Conservation (phyloP, 352 stramenopile genomes). For the Peronospora belbahrii region DNA sequence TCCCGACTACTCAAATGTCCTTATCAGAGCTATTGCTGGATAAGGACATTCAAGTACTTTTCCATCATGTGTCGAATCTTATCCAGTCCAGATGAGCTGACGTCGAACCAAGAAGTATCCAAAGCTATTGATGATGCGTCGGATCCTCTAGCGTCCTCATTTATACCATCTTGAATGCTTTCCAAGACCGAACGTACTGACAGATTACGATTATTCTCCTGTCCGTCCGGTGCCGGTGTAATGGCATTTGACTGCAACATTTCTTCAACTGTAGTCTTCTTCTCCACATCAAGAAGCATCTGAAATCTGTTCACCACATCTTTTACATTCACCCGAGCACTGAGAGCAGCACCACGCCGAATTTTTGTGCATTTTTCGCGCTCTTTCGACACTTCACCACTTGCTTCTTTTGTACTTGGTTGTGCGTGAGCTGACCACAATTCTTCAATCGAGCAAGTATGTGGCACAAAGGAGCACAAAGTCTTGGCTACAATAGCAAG, state of each 20-base stretch:
- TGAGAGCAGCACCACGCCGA: constrained; percentile 6
- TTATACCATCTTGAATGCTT: constrained; percentile 16
- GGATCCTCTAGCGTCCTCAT: constrained; percentile 9
- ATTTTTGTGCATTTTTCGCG: constrained; percentile 26
- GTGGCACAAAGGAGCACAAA: constrained; percentile 27
- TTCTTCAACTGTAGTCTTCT: constrained; percentile 5
- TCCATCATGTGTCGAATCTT: constrained; percentile 18
- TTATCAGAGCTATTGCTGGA: constrained; percentile 21
- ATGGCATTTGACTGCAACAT: constrained; percentile 14
- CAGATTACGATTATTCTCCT: constrained; percentile 4
- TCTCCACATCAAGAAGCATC: constrained; percentile 16
- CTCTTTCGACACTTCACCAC: not conserved
- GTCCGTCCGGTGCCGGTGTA: not conserved
- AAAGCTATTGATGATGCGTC: constrained; percentile 3
- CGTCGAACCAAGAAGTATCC: constrained; percentile 32
- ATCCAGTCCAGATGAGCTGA: constrained; percentile 20
- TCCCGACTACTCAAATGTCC: too few species aligned
- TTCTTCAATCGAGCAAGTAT: constrained; percentile 22
- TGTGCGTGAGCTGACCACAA: constrained; percentile 14
- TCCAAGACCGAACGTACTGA: constrained; percentile 19
- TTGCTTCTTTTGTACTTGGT: not conserved
- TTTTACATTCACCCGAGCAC: constrained; percentile 1
- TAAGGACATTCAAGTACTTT: constrained; percentile 16
- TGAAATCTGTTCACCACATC: constrained; percentile 14
- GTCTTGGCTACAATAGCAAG: constrained; percentile 25